phyloP scores from a whole-genome alignment of 106 monocot genomes.

The Gastrodia elata region DNA sequence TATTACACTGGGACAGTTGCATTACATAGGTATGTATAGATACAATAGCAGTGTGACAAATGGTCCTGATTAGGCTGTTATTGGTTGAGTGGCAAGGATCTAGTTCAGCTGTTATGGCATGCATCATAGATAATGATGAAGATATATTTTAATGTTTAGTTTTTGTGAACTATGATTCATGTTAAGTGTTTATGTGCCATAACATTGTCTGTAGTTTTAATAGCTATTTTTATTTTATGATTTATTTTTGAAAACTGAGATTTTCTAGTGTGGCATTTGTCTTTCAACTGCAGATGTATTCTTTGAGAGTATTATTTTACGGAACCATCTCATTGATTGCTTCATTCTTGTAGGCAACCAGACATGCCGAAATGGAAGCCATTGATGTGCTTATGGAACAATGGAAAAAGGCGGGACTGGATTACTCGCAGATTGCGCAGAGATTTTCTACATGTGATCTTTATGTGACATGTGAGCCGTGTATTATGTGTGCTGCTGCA shows the following conservation, averaged over 20 bases:
- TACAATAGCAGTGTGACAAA: too few relatives aligned
- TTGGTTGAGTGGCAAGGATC: too few relatives aligned
- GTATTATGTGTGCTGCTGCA: conserved; percentile 92
- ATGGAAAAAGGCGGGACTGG: conserved; percentile 62
- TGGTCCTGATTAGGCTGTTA: too few relatives aligned
- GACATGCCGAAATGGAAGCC: conserved; percentile 99
- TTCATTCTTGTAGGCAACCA: conserved; percentile 41
- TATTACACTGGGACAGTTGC: too few relatives aligned
- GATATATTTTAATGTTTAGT: too few relatives aligned
- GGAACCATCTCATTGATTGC: neutral
- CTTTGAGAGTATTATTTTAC: neutral
- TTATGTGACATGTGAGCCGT: conserved; percentile 96
- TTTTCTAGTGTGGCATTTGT: neutral
- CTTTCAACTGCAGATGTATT: neutral
- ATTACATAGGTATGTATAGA: too few relatives aligned
- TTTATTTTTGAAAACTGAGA: neutral
- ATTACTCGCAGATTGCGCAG: conserved; percentile 46
- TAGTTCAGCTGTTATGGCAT: too few relatives aligned
- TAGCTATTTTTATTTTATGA: neutral
- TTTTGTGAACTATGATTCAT: too few relatives aligned
- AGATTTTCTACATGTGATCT: conserved; percentile 67
- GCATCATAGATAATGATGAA: too few relatives aligned
- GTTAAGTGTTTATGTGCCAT: neutral
- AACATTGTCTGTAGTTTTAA: neutral
- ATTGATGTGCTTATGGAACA: conserved; percentile 71